Percentiles rank a stretch among this genome's conserved stretches.
These are phyloP conservation scores for Eutrema heterophyllum DNA, from an alignment of 345 rosid genomes.

Conservation along the genomic window DNA sequence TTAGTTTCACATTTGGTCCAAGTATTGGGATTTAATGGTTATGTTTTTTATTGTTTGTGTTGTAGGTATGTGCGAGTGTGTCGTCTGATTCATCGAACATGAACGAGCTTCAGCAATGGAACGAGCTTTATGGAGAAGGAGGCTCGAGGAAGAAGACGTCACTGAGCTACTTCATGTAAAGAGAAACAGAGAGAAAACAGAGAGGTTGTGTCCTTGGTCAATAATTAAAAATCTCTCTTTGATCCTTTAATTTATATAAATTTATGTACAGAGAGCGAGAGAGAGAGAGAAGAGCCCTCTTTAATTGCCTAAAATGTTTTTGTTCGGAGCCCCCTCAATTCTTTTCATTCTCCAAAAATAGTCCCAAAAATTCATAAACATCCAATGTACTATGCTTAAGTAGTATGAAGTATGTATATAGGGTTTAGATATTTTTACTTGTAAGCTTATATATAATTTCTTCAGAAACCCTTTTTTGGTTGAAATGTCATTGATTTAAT, in stretches of 20 bases:
- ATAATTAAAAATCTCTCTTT: not conserved
- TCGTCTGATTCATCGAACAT: slow-evolving; percentile 86
- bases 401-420: not conserved
- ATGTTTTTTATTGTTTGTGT: not conserved
- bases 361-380: not conserved
- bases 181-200: slow-evolving; percentile 7
- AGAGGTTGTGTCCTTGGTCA: not conserved
- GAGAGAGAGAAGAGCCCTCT: not conserved
- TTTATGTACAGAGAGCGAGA: slow-evolving; percentile 4
- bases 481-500: not conserved
- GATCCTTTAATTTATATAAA: not conserved
- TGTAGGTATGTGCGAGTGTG: slow-evolving; percentile 97
- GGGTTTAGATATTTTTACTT: not conserved
- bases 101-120: slow-evolving; percentile 94
- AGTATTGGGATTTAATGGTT: not conserved
- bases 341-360: not conserved
- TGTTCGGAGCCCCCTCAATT: slow-evolving; percentile 2
- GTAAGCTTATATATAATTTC: not conserved
- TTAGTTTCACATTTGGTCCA: not conserved
- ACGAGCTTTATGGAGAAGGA: slow-evolving; percentile 94
- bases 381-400: not conserved
- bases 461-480: not conserved
- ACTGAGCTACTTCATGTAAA: slow-evolving; percentile 94
- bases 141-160: slow-evolving; percentile 88
- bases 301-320: slow-evolving; percentile 11